phyloP scores from a whole-genome alignment of 371 early-diverging fungal species.

The Conidiobolus incongruus region DNA sequence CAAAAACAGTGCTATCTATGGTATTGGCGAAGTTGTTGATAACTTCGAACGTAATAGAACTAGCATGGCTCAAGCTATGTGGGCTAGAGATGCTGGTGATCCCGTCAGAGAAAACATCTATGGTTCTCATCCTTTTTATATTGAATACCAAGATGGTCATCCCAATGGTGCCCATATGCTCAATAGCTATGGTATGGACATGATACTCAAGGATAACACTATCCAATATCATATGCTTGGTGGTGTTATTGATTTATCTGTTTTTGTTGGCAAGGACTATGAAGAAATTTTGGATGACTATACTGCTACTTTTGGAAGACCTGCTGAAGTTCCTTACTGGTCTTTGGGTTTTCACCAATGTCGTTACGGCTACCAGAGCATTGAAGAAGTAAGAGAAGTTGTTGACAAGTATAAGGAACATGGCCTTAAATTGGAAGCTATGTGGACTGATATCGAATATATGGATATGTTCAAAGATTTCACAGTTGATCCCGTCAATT shows the following conservation, averaged over 20 bases:
- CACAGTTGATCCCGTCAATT: constrained; percentile 19
- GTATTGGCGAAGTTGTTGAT: constrained; percentile 38
- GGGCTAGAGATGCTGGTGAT: constrained; percentile 27
- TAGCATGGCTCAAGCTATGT: constrained; percentile 16
- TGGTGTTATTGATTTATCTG: constrained; percentile 32
- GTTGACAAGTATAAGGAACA: constrained; percentile 20
- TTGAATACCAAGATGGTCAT: constrained; percentile 32
- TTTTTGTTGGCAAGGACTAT: constrained; percentile 37
- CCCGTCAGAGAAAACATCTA: constrained; percentile 31
- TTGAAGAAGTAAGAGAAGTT: constrained; percentile 25
- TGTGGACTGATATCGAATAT: constrained; percentile 54
- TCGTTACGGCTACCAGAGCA: constrained; percentile 35
- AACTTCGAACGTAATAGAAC: constrained; percentile 16
- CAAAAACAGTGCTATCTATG: constrained; percentile 34
- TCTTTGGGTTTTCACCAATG: background rate
- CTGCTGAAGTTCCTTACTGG: constrained; percentile 23
- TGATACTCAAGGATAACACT: constrained; percentile 18
- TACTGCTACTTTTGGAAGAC: constrained; percentile 39
- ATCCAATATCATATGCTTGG: constrained; percentile 42
- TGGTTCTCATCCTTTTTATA: constrained; percentile 44
- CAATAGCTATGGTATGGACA: constrained; percentile 57
- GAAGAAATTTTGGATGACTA: constrained; percentile 33
- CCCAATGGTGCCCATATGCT: constrained; percentile 32
- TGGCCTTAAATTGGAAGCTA: constrained; percentile 36
- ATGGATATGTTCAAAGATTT: constrained; percentile 28